These are phyloP conservation scores for Russula ochroleuca DNA, from an alignment of 768 basidiomycete genomes.

Conservation along the genomic window DNA sequence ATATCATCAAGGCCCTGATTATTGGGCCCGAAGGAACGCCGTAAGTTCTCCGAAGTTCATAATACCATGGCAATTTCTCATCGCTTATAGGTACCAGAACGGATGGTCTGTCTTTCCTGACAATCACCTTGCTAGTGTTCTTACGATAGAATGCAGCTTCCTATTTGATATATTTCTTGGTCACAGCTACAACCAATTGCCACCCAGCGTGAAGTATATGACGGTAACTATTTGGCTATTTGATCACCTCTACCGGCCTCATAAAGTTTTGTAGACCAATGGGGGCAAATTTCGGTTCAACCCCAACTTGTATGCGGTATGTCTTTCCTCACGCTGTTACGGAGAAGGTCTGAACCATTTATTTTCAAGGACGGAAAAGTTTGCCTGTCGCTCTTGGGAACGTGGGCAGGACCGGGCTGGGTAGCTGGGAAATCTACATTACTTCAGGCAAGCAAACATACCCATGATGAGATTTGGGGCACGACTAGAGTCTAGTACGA, in stretches of 20 bases:
- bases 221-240: conserved; percentile 42
- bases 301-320: conserved; percentile 87
- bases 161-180: conserved; percentile 94
- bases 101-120: conserved; percentile 62
- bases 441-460: conserved; percentile 55
- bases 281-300: conserved; percentile 90
- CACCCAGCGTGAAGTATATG: conserved; percentile 71
- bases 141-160: conserved; percentile 39
- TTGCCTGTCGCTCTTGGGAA: conserved; percentile 85
- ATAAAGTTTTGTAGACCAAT: conserved; percentile 52
- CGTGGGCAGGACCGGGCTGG: conserved; percentile 95
- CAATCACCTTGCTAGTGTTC: conserved; percentile 5
- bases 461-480: background rate
- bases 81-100: conserved; percentile 65
- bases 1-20: conserved; percentile 87
- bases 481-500: background rate
- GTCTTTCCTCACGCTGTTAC: conserved; percentile 28
- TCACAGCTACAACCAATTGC: conserved; percentile 81
- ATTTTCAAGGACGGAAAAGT: conserved; percentile 80
- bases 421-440: conserved; percentile 84
- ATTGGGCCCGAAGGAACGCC: conserved; percentile 94
- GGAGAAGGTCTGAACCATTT: background rate
- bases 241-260: background rate
- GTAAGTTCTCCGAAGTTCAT: conserved; percentile 35
- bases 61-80: conserved; percentile 8